Percentiles rank a stretch among this genome's conserved stretches.
phyloP scores from a whole-genome alignment of 2,329 filamentous ascomycete species.

The Trichophaea hybrida region DNA sequence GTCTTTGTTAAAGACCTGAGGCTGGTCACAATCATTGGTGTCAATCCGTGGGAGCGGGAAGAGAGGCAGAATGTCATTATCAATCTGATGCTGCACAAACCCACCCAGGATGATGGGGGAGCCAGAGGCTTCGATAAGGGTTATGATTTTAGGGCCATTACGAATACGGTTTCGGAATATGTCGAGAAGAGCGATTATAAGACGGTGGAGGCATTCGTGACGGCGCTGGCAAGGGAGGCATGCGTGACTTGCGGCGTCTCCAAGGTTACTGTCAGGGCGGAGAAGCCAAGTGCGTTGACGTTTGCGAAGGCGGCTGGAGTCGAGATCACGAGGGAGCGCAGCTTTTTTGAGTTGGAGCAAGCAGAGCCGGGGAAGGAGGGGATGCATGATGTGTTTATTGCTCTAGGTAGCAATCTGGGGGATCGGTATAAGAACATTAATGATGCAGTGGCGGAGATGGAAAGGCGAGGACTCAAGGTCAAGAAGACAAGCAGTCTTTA shows the following conservation, averaged over 20 bases:
- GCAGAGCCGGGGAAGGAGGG: constrained; percentile 5
- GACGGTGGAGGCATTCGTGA: constrained; percentile 39
- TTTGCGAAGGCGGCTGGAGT: constrained; percentile 38
- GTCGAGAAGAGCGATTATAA: constrained; percentile 38
- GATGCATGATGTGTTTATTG: constrained; percentile 51
- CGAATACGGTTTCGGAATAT: constrained; percentile 21
- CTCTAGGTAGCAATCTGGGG: constrained; percentile 83
- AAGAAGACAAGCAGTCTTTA: constrained; percentile 74
- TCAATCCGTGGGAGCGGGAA: constrained; percentile 39
- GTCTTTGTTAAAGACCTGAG: constrained; percentile 24
- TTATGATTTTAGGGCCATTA: constrained; percentile 24
- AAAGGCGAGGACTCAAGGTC: constrained; percentile 55
- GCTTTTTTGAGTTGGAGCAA: constrained; percentile 31
- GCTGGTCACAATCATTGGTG: constrained; percentile 34
- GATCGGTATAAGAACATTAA: constrained; percentile 77
- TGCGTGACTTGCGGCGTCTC: constrained; percentile 35
- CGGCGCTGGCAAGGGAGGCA: constrained; percentile 35
- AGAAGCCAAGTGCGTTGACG: constrained; percentile 39
- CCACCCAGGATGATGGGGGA: constrained; percentile 30
- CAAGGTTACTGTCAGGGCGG: constrained; percentile 36
- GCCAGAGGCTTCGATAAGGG: constrained; percentile 29
- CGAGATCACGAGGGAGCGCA: constrained; percentile 36
- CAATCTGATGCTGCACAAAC: constrained; percentile 28
- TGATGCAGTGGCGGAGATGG: constrained; percentile 64
- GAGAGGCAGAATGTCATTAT: constrained; percentile 38